phyloP scores from a whole-genome alignment of 305 asterid genomes.

The Fraxinus floribunda region DNA sequence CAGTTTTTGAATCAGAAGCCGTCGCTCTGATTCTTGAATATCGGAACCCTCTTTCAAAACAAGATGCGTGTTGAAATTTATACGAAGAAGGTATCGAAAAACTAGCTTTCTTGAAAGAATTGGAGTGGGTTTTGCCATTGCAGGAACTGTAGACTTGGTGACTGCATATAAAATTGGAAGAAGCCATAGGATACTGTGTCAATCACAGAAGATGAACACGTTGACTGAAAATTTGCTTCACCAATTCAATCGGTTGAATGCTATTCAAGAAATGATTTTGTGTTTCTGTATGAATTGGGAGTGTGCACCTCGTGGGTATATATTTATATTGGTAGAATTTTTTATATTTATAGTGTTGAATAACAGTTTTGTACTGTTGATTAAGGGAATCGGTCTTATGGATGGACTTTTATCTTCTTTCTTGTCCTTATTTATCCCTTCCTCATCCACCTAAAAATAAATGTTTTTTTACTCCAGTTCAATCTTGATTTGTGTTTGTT shows the following conservation, averaged over 20 bases:
- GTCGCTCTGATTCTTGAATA: slow-evolving; percentile 46
- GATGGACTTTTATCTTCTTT: neutral
- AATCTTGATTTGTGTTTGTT: neutral
- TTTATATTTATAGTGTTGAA: neutral
- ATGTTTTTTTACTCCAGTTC: neutral
- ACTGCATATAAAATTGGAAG: slow-evolving; percentile 54
- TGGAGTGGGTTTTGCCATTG: slow-evolving; percentile 42
- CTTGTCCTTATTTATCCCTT: neutral
- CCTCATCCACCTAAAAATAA: neutral
- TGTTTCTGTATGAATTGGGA: neutral
- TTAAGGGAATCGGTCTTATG: neutral
- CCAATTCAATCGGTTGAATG: neutral
- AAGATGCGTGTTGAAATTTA: slow-evolving; percentile 38
- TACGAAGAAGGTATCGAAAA: slow-evolving; percentile 39
- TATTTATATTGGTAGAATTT: neutral
- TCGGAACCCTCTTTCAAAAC: slow-evolving; percentile 29
- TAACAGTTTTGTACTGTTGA: neutral
- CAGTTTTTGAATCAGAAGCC: slow-evolving; percentile 61
- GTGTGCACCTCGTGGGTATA: slow-evolving; percentile 28
- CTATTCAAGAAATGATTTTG: neutral
- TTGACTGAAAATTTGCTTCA: neutral
- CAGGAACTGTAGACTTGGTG: slow-evolving; percentile 39
- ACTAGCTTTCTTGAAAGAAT: slow-evolving; percentile 42
- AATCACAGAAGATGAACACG: neutral
- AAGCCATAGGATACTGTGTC: slow-evolving; percentile 44